Conservation (phyloP, 1,139 yeast species). For the Diutina catenulata region DNA sequence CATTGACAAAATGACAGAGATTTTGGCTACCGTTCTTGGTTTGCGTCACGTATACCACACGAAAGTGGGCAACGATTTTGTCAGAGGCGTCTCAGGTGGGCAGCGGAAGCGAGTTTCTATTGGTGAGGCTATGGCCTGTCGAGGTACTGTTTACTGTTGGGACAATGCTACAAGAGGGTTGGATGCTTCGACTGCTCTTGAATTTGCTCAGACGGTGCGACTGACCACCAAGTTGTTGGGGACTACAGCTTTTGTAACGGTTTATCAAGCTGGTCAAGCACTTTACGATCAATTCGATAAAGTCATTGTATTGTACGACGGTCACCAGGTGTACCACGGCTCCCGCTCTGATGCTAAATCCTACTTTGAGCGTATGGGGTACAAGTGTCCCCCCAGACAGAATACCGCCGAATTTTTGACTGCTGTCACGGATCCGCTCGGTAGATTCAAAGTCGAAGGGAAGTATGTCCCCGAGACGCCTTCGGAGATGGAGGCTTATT, state of each 20-base stretch:
- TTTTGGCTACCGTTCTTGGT: conserved; percentile 45
- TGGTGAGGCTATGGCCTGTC: conserved; percentile 50
- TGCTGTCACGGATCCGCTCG: conserved; percentile 47
- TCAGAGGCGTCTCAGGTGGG: conserved; percentile 57
- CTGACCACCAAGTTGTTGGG: conserved; percentile 21
- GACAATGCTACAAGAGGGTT: conserved; percentile 68
- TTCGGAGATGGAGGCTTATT: conserved; percentile 51
- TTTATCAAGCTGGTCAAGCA: conserved; percentile 60
- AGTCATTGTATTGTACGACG: conserved; percentile 47
- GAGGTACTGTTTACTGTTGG: conserved; percentile 53
- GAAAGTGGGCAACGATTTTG: conserved; percentile 49
- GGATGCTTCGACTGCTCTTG: conserved; percentile 39
- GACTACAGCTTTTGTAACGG: conserved; percentile 46
- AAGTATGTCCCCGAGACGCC: conserved; percentile 47
- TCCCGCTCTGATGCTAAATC: conserved; percentile 39
- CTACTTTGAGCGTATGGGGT: conserved; percentile 53
- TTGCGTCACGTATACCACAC: conserved; percentile 43
- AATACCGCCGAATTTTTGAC: conserved; percentile 59
- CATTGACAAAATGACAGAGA: conserved; percentile 33
- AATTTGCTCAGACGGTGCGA: not conserved
- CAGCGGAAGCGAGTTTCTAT: conserved; percentile 53
- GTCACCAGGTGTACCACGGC: conserved; percentile 51
- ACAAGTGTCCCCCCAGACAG: conserved; percentile 46
- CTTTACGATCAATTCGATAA: conserved; percentile 53
- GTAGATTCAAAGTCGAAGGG: conserved; percentile 15